Percentiles rank a stretch among this genome's conserved stretches.
Evolutionary conservation across 805 yeast genomes (phyloP).

Genomic region (Sporopachydermia lactativora): DNA sequence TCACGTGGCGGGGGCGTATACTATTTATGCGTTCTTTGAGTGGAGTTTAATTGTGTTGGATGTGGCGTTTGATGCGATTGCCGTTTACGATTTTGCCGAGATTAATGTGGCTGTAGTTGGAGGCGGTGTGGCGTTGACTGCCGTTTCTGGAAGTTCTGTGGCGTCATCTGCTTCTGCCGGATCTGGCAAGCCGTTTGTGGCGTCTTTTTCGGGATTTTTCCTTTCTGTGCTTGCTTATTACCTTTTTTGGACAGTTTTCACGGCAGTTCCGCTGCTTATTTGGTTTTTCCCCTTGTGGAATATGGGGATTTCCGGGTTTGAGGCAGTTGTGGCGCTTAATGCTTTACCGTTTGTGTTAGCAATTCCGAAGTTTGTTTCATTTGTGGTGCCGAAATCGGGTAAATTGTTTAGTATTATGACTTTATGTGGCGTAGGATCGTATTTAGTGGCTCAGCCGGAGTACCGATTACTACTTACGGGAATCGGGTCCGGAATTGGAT

Average conservation of each 20-base stretch:
- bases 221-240: constrained; percentile 42
- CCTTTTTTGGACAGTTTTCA: constrained; percentile 72
- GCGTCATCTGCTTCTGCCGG: no score
- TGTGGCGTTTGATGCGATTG: constrained; percentile 71
- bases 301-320: constrained; percentile 96
- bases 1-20: constrained; percentile 83
- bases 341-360: constrained; percentile 44
- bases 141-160: not conserved
- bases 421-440: constrained; percentile 64
- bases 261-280: constrained; percentile 72
- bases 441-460: constrained; percentile 52
- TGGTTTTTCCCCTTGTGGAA: constrained; percentile 98
- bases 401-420: constrained; percentile 37
- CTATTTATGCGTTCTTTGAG: constrained; percentile 87
- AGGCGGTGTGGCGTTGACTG: constrained; percentile 3
- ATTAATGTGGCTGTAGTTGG: constrained; percentile 33
- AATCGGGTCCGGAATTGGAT: constrained; percentile 50
- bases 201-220: constrained; percentile 12
- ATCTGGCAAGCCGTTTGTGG: not conserved
- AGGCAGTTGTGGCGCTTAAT: constrained; percentile 47
- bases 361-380: no score
- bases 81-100: constrained; percentile 53
- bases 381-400: constrained; percentile 34
- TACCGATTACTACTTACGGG: constrained; percentile 50
- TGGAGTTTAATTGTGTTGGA: constrained; percentile 84